Evolutionary conservation across 305 asterid genomes (phyloP).

Genomic region (Fraxinus sp.): DNA sequence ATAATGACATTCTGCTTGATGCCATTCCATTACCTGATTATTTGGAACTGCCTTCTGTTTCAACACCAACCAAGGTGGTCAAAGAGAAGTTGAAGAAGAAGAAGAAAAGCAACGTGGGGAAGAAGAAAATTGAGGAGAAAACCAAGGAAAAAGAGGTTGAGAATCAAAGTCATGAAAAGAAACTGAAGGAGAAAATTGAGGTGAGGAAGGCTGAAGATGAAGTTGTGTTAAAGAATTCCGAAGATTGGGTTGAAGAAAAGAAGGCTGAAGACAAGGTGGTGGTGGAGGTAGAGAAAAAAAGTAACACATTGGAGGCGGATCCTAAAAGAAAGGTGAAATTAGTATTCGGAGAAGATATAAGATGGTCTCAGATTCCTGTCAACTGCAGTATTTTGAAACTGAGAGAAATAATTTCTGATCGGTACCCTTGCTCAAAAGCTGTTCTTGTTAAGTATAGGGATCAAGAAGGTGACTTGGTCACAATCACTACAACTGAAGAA

Average conservation of each 20-base stretch:
- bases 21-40: conserved; percentile 47
- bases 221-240: conserved; percentile 18
- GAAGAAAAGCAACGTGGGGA: conserved; percentile 42
- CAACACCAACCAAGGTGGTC: conserved; percentile 33
- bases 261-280: conserved; percentile 67
- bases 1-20: conserved; percentile 37
- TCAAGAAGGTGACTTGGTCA: conserved; percentile 86
- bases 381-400: conserved; percentile 57
- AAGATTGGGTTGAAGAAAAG: conserved; percentile 40
- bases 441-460: conserved; percentile 80
- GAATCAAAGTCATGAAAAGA: conserved; percentile 15
- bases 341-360: conserved; percentile 87
- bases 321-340: conserved; percentile 56
- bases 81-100: conserved; percentile 43
- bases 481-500: conserved; percentile 76
- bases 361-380: conserved; percentile 76
- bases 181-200: conserved; percentile 17
- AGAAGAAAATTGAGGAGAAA: conserved; percentile 30
- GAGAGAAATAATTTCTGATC: conserved; percentile 57
- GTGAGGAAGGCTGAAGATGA: conserved; percentile 21
- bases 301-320: conserved; percentile 43
- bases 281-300: conserved; percentile 67
- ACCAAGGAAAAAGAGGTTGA: conserved; percentile 19
- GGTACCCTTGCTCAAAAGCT: conserved; percentile 55
- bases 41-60: conserved; percentile 43